These are phyloP conservation scores for Pseudotsuga menziesii DNA, from an alignment of 75 land plant genomes.

Conservation along the genomic window DNA sequence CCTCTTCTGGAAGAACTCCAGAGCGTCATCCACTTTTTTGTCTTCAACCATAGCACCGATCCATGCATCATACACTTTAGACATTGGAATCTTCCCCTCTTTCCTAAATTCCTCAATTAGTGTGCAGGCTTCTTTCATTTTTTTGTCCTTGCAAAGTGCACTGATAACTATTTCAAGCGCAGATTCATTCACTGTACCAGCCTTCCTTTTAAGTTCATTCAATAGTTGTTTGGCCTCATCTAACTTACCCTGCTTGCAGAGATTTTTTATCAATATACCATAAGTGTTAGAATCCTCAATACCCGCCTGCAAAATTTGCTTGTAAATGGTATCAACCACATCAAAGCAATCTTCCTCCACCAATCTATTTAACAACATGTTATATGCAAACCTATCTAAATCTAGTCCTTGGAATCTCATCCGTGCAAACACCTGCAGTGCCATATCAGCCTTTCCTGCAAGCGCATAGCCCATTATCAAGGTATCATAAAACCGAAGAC, in stretches of 20 bases:
- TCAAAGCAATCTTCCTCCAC: constrained; percentile 38
- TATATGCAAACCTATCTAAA: constrained; percentile 28
- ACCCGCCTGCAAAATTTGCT: constrained; percentile 33
- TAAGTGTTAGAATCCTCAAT: constrained; percentile 20
- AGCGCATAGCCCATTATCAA: constrained; percentile 59
- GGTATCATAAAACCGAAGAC: constrained; percentile 26
- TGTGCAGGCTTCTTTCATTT: constrained; percentile 24
- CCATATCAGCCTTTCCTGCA: constrained; percentile 39
- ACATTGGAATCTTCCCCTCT: constrained; percentile 9
- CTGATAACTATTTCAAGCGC: constrained; percentile 18
- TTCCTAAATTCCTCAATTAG: constrained; percentile 34
- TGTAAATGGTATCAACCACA: constrained; percentile 13
- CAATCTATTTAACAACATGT: constrained; percentile 51
- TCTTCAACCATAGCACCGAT: constrained; percentile 20
- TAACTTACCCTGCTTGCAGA: constrained; percentile 29
- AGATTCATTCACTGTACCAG: neutral
- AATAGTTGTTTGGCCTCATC: constrained; percentile 34
- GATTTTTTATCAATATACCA: constrained; percentile 27
- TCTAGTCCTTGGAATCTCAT: constrained; percentile 65
- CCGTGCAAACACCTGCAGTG: constrained; percentile 38
- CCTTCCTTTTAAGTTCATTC: constrained; percentile 6
- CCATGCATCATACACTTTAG: constrained; percentile 30
- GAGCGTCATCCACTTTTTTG: constrained; percentile 24
- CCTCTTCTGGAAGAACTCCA: constrained; percentile 30
- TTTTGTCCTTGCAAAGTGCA: constrained; percentile 30